phyloP scores from a whole-genome alignment of 2,329 filamentous ascomycete genomes.

The Dactylonectria estremocensis region DNA sequence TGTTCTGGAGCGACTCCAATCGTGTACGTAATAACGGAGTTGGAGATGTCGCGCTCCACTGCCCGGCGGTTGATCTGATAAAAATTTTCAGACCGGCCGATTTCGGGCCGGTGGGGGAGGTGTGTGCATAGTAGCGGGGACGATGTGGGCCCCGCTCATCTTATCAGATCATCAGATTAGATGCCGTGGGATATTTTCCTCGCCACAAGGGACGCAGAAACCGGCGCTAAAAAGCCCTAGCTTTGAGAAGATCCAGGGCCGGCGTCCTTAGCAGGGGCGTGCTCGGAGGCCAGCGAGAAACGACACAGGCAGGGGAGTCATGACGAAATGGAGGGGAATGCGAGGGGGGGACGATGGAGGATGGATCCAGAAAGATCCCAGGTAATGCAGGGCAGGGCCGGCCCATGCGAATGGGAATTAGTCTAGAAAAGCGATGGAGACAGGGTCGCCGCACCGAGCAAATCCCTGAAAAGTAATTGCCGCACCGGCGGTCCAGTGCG shows the following conservation, averaged over 20 bases:
- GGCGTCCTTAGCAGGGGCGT: conserved; percentile 3
- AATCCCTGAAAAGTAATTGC: conserved; percentile 39
- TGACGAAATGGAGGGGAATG: background rate
- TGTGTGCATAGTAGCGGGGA: conserved; percentile 24
- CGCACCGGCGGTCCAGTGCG: conserved; percentile 33
- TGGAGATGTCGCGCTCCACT: conserved; percentile 15
- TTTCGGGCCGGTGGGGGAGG: conserved; percentile 39
- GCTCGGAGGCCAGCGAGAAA: conserved; percentile 11
- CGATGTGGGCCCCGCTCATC: conserved; percentile 49
- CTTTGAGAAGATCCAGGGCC: conserved; percentile 4
- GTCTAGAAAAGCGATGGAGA: conserved; percentile 17
- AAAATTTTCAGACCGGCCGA: conserved; percentile 46
- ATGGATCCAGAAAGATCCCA: conserved; percentile 3
- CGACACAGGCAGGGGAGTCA: conserved; percentile 1
- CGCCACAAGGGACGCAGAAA: conserved; percentile 7
- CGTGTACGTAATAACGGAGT: conserved; percentile 35
- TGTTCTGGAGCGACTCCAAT: conserved; percentile 30
- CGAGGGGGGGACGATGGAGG: background rate
- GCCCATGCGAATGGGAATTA: conserved; percentile 10
- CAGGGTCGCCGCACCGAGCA: conserved; percentile 26
- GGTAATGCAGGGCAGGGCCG: conserved; percentile 15
- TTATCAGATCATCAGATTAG: conserved; percentile 65
- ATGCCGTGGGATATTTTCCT: conserved; percentile 43
- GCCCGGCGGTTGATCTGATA: conserved; percentile 44
- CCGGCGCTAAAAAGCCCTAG: background rate